Evolutionary conservation across 2,329 filamentous ascomycete genomes (phyloP), one percentile per base, ranked within the genome.

Genomic region (Aspergillus sp.): DNA sequence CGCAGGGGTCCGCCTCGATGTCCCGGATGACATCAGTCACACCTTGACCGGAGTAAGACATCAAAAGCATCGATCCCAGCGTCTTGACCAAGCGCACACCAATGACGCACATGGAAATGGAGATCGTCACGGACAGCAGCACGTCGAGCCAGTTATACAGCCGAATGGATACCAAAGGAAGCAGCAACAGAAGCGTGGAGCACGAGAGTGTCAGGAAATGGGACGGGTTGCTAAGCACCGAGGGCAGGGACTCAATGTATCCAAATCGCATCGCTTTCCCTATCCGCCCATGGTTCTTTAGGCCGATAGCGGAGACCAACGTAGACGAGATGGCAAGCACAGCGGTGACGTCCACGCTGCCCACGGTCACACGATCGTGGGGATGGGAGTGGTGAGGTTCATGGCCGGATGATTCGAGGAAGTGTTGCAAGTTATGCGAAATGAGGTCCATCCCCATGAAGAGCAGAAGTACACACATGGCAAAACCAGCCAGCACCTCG

Each of bases 371-470:
- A 16, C 85, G 82, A 32, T 86, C 83, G 67, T 94, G 89, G 1
- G 75, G 75, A 65, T 90, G 87, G 3, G 83, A 80, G 68, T 90
- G 88, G 69, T 96, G 92, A 22, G 91, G 83, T 56, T 88, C 84
- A 69, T 96, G 91, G 16, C 83, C 83, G 14, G 88, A 87, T 20
- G 86, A 82, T 76, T 97, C 94, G 11, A 99, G 85, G n/a, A 92
- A 85, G 75, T 99, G 94, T 73, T 96, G 95, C 16, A 96, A 81
- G 61, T 92, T 94, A 74, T 99, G 95, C 46, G 91, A 96, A 62
- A 99, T 89, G 52, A 99, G 86, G 69, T 99, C 95, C 69, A 98
- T 89, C 20, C 94, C 94, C 82, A 96, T 96, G 77, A 99, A 99
- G n/a, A 96, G 85, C 12, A 99, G 85, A 62, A 97, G 92, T 45